Base-by-base conservation (phyloP, 495 filamentous ascomycete species). In the Hypoxylon lenormandii region DNA sequence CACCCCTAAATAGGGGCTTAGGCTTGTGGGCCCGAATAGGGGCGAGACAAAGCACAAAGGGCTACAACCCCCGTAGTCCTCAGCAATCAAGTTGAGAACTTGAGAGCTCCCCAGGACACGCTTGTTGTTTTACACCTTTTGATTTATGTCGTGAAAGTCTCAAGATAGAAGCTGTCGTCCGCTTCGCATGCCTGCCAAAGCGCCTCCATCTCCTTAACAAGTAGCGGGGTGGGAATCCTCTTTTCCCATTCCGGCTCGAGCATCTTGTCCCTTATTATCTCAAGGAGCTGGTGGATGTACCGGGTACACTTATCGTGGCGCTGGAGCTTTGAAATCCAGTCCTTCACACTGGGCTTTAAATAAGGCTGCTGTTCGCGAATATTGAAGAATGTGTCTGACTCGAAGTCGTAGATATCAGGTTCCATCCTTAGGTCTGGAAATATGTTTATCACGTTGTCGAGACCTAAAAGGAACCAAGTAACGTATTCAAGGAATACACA, bases 401-500 rank as follows among this genome's bases (percentile, higher is more conserved):
- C n/a, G 26, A 65, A 66, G 13, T 30, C 50, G 10, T 61, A 48
- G 7, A 66, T 61, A 38, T 70, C 67, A 3, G 4, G 11, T 1
- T 42, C 36, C 0, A 1, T 30, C 13, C 61, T 52, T 28, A 0
- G 37, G 11, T 21, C 19, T 5, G 56, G 46, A 16, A 70, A 61
- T 3, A 8, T 36, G 6, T 52, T 18, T 16, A 36, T 23, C 18
- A 66, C 57, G 33, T 38, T 48, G n/a, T 62, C 8, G 22, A 36
- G 21, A 7, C 67, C 67, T n/a, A 11, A n/a, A n/a, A 70, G 6
- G 38, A 56, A 61, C 67, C 67, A 70, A 3, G 61, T 66, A 8
- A 53, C 51, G 4, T 70, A 23, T 48, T 70, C 67, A 1, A 70
- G 56, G 36, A 66, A 66, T 13, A 70, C 67, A 18, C 67, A 70